Evolutionary conservation across 2,329 filamentous ascomycete genomes (phyloP), one percentile per base, ranked within the genome.

Genomic region (Apiospora sp.): DNA sequence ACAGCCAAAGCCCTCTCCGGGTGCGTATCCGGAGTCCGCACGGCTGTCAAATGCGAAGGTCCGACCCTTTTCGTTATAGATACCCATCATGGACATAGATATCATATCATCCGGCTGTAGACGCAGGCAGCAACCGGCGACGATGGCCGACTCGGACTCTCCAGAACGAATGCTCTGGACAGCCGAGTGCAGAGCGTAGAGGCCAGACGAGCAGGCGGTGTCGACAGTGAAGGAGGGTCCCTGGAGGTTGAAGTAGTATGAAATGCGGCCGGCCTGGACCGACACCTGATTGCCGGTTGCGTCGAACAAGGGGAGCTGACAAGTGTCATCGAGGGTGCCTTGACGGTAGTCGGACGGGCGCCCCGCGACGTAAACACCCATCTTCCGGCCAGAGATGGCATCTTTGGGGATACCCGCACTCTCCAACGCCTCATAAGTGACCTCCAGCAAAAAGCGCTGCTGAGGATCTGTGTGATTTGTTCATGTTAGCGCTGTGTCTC

Each of bases 371-470:
- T 80, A 83, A 3, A 82, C 80, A 22, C 78, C 81, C 2, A 81
- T 77, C 19, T 80, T 79, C 12, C 74, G 75, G 1, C 81, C 81
- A 0, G 75, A 72, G 19, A 83, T 71, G 12, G 69, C 61, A 48
- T 82, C 77, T 27, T 77, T 77, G 0, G 79, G 78, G 3, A 81
- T 75, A 2, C 81, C 82, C 12, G 79, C 79, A 43, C 78, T 78
- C 71, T 83, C 81, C 16, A 82, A 72, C 0, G 80, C 79, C 72
- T 83, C 81, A 70, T 80, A 83, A 2, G 79, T 75, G 22, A 78
- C 78, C 71, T 83, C 81, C 12, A 82, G 76, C 13, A 80, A 75
- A n/a, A 82, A 72, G 0, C 80, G 72, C 61, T 81, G 79, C 37
- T 80, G 78, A 5, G 80, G 80, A 54, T 81, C 68, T 70, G 37